Evolutionary conservation across 2,329 filamentous ascomycete genomes (phyloP).

Genomic region (Aureobasidium sp.): DNA sequence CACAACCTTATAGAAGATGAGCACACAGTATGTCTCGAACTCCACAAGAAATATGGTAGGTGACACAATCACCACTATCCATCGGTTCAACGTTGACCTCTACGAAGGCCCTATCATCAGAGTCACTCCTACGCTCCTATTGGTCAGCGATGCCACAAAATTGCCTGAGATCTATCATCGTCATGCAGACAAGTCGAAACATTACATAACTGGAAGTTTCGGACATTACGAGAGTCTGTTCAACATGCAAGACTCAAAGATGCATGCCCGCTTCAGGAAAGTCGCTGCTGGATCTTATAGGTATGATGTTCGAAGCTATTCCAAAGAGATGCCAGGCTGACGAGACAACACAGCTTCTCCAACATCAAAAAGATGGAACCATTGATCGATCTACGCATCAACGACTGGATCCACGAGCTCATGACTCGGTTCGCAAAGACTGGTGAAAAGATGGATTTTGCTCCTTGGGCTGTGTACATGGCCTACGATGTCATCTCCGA

Average conservation of each 20-base stretch:
- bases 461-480: conserved; percentile 50
- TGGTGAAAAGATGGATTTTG: conserved; percentile 46
- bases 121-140: conserved; percentile 47
- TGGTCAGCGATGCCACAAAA: conserved; percentile 48
- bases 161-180: conserved; percentile 52
- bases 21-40: conserved; percentile 33
- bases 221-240: conserved; percentile 51
- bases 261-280: conserved; percentile 49
- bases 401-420: conserved; percentile 46
- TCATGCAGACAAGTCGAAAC: conserved; percentile 50
- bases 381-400: conserved; percentile 46
- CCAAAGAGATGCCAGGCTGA: too few relatives aligned
- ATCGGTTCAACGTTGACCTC: background rate
- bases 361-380: conserved; percentile 53
- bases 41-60: conserved; percentile 46
- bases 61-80: background rate
- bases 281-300: conserved; percentile 48
- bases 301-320: too few relatives aligned
- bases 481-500: conserved; percentile 54
- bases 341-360: conserved; percentile 34
- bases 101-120: conserved; percentile 45
- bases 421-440: conserved; percentile 40
- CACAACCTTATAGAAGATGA: conserved; percentile 46
- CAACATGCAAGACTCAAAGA: conserved; percentile 49
- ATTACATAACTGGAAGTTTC: conserved; percentile 54